Percentiles rank a stretch among this genome's conserved stretches.
Conservation (phyloP, 352 stramenopile species). For the Phytophthora ramorum region DNA sequence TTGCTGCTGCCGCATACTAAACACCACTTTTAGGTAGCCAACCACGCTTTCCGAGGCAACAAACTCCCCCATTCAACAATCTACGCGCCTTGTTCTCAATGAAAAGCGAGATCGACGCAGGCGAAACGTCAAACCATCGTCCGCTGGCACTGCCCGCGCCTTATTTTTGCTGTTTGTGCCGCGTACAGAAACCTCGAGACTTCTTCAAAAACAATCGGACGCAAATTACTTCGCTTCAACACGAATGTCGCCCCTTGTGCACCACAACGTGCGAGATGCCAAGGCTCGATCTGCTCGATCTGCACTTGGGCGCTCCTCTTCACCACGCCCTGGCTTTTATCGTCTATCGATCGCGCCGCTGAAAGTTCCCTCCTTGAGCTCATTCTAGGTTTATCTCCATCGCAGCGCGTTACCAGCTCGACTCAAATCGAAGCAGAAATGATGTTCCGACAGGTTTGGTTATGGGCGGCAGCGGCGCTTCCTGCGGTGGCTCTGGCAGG, state of each 20-base stretch:
- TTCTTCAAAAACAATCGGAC: constrained; percentile 19
- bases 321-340: constrained; percentile 20
- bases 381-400: constrained; percentile 24
- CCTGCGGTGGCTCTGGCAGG: constrained; percentile 21
- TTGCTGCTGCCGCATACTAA: not conserved
- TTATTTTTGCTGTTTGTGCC: not conserved
- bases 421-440: not conserved
- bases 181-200: not conserved
- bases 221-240: constrained; percentile 30
- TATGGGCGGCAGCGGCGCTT: constrained; percentile 15
- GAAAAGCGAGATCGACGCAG: not conserved
- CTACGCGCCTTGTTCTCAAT: not conserved
- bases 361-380: not conserved
- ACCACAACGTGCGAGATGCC: constrained; percentile 23
- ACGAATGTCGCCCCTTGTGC: constrained; percentile 13
- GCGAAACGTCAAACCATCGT: not conserved
- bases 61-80: not conserved
- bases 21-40: too few species aligned
- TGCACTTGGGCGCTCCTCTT: constrained; percentile 11
- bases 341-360: constrained; percentile 1
- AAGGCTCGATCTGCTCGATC: constrained; percentile 23
- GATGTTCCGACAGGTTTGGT: constrained; percentile 28
- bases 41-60: too few species aligned
- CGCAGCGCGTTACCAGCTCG: constrained; percentile 24
- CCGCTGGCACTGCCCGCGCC: not conserved